Evolutionary conservation across 768 basidiomycete species (phyloP), one percentile per base, ranked within the genome.

Genomic region (Podaxis carcinomalis): DNA sequence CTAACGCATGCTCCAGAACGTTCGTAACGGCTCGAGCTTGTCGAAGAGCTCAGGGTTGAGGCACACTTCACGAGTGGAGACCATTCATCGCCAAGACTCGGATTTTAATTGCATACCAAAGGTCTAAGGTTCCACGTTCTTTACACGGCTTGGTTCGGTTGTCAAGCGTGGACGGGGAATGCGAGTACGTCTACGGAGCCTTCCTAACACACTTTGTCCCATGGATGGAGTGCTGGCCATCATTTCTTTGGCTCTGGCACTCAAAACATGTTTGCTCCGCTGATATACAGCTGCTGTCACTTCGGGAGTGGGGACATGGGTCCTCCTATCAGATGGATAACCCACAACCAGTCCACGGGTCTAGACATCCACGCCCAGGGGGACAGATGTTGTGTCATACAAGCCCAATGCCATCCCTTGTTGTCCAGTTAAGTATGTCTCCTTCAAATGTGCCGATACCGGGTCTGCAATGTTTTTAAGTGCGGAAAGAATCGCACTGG

Each of bases 391-490:
- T 19, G 40, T 54, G 32, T 61, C 59, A 55, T 61, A 61, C 14
- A 55, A 39, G 7, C 42, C 59, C 21, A 61, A 27, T n/a, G 52
- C 16, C 59, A 61, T 55, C 16, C 59, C 59, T 21, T 54, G 52
- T 25, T 61, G 59, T 10, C 59, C 52, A n/a, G 44, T 47, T 39
- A 61, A 37, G 68, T 83, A 82, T 14, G 74, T 73, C 54, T 82
- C 81, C 65, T 75, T 77, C 61, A 82, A 64, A 27, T 79, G 76
- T 28, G 72, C 71, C 4, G 81, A 79, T 55, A 82, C 71, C 1
- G 92, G 94, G 72, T 95, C 90, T 54, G 93, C 83, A 21, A 89
- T 80, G 47, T 81, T 88, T 57, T 90, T 79, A 47, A 98, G 75
- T 5, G 93, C 87, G 51, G 86, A 82, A 62, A 98, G 77, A 51